These are phyloP conservation scores for Litchi chinensis DNA, from an alignment of 345 rosid genomes.

Conservation along the genomic window DNA sequence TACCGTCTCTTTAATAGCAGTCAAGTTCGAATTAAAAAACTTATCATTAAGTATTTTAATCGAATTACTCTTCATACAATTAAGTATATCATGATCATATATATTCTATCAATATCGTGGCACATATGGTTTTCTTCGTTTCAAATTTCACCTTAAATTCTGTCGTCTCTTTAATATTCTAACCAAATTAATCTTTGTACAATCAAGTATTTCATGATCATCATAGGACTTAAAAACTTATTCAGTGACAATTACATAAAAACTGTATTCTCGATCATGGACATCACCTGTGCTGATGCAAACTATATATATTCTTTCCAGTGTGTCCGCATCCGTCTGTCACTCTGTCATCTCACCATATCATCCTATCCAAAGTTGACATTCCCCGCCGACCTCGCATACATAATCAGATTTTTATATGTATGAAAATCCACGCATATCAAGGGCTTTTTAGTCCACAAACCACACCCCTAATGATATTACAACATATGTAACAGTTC, in stretches of 20 bases:
- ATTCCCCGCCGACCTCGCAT: constrained; percentile 24
- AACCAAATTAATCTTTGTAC: too few relatives aligned
- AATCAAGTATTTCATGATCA: background rate
- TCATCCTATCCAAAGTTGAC: constrained; percentile 45
- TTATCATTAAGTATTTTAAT: too few relatives aligned
- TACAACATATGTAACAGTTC: background rate
- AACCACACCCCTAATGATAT: too few relatives aligned
- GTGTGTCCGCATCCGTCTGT: background rate
- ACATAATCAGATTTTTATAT: background rate
- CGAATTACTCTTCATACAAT: too few relatives aligned
- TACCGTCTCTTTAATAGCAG: too few relatives aligned
- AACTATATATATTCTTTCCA: background rate
- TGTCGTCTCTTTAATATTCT: too few relatives aligned
- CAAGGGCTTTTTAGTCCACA: constrained; percentile 14
- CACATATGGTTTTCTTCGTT: too few relatives aligned
- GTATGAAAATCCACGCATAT: background rate
- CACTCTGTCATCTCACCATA: constrained; percentile 13
- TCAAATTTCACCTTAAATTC: too few relatives aligned
- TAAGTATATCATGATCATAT: too few relatives aligned
- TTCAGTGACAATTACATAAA: background rate
- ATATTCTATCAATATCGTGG: too few relatives aligned
- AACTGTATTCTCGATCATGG: background rate
- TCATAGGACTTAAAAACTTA: background rate
- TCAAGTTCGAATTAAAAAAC: too few relatives aligned
- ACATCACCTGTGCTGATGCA: background rate